phyloP scores from a whole-genome alignment of 352 stramenopile species.

The Globisporangium abappressorium region DNA sequence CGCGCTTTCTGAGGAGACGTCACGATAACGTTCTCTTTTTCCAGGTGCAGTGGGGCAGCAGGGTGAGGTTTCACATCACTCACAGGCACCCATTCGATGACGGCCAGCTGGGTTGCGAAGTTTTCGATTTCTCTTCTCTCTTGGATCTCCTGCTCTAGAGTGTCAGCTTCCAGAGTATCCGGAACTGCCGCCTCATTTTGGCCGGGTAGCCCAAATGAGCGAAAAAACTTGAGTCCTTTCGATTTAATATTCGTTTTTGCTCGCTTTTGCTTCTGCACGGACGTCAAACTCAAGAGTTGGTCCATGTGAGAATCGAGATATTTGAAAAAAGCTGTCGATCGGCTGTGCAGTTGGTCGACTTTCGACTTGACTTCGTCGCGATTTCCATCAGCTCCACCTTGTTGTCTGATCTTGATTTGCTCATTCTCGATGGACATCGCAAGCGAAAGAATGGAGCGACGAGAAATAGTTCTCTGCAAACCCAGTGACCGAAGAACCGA shows the following conservation, averaged over 20 bases:
- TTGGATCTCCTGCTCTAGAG: slow-evolving; percentile 31
- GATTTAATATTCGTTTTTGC: slow-evolving; percentile 42
- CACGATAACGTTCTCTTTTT: slow-evolving; percentile 37
- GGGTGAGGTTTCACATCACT: slow-evolving; percentile 32
- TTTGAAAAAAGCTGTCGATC: slow-evolving; percentile 53
- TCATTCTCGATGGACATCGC: slow-evolving; percentile 59
- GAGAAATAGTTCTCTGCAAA: slow-evolving; percentile 61
- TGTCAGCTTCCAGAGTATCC: slow-evolving; percentile 17
- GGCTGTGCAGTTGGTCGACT: slow-evolving; percentile 26
- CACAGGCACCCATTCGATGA: slow-evolving; percentile 64
- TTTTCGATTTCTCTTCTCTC: slow-evolving; percentile 55
- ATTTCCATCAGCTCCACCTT: slow-evolving; percentile 12
- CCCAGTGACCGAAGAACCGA: slow-evolving; percentile 57
- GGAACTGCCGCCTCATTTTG: slow-evolving; percentile 17
- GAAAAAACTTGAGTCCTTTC: slow-evolving; percentile 54
- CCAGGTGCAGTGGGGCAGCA: slow-evolving; percentile 36
- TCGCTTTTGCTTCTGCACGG: slow-evolving; percentile 23
- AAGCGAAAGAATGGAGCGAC: slow-evolving; percentile 57
- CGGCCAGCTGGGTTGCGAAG: slow-evolving; percentile 51
- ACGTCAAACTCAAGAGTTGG: slow-evolving; percentile 36
- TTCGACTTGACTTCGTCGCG: slow-evolving; percentile 17
- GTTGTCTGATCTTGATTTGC: slow-evolving; percentile 30
- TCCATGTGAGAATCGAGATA: slow-evolving; percentile 66
- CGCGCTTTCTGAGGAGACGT: slow-evolving; percentile 38
- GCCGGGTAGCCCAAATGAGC: slow-evolving; percentile 31